These are phyloP conservation scores for Novymonas esmeraldas DNA, from an alignment of 208 protist genomes.

Conservation along the genomic window DNA sequence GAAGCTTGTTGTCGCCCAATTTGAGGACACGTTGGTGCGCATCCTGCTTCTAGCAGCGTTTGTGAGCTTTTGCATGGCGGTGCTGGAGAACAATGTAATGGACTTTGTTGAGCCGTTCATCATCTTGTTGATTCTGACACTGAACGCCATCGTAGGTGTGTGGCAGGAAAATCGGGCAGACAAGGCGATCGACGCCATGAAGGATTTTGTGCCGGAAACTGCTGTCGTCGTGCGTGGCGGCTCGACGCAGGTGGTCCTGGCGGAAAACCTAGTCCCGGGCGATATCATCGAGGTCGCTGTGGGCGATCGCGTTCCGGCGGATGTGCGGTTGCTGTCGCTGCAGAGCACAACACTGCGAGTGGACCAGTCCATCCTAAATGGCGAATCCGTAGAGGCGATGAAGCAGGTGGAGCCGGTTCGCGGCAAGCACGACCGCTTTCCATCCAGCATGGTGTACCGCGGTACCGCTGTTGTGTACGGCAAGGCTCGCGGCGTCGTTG, in stretches of 20 bases:
- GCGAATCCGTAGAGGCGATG: conserved; percentile 90
- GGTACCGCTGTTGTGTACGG: conserved; percentile 94
- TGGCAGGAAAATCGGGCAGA: conserved; percentile 94
- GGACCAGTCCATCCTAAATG: conserved; percentile 95
- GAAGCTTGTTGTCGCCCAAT: conserved; percentile 85
- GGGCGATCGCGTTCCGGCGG: conserved; percentile 96
- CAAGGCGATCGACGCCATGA: conserved; percentile 88
- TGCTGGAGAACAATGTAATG: conserved; percentile 64
- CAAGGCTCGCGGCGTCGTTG: conserved; percentile 91
- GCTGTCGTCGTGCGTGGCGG: conserved; percentile 80
- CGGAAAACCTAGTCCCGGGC: conserved; percentile 93
- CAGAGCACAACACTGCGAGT: conserved; percentile 86
- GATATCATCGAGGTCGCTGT: conserved; percentile 95
- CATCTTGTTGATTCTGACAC: conserved; percentile 94
- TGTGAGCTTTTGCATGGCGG: conserved; percentile 81
- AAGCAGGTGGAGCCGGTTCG: conserved; percentile 57
- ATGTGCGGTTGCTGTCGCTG: conserved; percentile 91
- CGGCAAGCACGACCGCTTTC: conserved; percentile 55
- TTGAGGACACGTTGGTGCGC: conserved; percentile 91
- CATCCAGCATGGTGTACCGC: conserved; percentile 93
- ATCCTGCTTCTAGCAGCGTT: conserved; percentile 84
- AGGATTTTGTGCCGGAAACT: conserved; percentile 69
- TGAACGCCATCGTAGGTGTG: conserved; percentile 94
- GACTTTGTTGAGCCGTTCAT: conserved; percentile 95
- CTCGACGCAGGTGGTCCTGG: conserved; percentile 38